Percentiles rank a stretch among this genome's conserved stretches.
These are phyloP conservation scores for Coemansia reversa DNA, from an alignment of 192 early-diverging fungal genomes.

Conservation along the genomic window DNA sequence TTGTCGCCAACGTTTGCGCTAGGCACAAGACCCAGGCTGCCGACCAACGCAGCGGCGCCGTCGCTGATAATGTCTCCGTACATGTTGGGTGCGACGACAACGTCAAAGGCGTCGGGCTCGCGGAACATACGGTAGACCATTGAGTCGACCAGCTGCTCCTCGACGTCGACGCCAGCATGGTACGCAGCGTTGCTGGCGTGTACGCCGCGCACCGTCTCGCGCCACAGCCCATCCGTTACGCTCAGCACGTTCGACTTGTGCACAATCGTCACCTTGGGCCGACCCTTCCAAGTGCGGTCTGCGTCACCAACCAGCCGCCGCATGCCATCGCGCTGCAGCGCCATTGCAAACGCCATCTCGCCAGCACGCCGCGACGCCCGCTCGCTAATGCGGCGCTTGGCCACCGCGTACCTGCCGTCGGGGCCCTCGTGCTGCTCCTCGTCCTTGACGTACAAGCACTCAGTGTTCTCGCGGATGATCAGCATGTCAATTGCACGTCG, in stretches of 20 bases:
- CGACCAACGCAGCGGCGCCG: constrained; percentile 94
- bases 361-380: constrained; percentile 83
- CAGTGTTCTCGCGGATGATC: constrained; percentile 97
- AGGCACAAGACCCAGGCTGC: constrained; percentile 92
- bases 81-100: constrained; percentile 95
- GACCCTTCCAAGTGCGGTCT: constrained; percentile 66
- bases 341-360: constrained; percentile 91
- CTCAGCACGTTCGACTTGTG: constrained; percentile 98
- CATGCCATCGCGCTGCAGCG: constrained; percentile 71
- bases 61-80: constrained; percentile 98
- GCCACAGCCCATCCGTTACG: constrained; percentile 94
- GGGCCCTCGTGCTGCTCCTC: constrained; percentile 56
- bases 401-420: constrained; percentile 65
- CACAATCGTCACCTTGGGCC: constrained; percentile 85
- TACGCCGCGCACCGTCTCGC: constrained; percentile 82
- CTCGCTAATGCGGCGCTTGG: constrained; percentile 90
- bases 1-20: constrained; percentile 94
- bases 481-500: constrained; percentile 87
- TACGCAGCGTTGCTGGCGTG: constrained; percentile 64
- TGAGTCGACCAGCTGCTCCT: constrained; percentile 98
- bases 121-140: constrained; percentile 99
- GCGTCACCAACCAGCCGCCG: constrained; percentile 58
- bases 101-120: constrained; percentile 94
- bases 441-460: constrained; percentile 73
- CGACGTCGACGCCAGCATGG: constrained; percentile 66